Percentiles rank a stretch among this genome's conserved stretches.
Conservation (phyloP, 108 stramenopile species). For the Skeletonema menzelii region DNA sequence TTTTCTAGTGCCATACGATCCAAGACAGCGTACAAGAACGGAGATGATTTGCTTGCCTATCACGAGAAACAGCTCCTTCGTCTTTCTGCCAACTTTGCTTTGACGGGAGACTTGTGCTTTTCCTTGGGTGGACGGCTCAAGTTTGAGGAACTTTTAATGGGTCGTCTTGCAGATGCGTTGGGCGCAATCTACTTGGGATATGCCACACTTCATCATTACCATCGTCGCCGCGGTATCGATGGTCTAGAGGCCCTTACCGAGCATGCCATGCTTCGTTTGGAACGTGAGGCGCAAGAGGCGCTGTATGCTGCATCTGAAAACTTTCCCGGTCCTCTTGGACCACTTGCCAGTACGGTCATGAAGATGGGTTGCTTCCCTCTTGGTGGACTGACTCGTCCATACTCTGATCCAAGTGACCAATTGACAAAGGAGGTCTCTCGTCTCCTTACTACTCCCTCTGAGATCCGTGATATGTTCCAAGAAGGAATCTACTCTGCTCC, state of each 20-base stretch:
- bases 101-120: constrained; percentile 94
- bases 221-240: constrained; percentile 84
- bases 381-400: constrained; percentile 83
- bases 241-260: constrained; percentile 94
- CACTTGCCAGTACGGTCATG: constrained; percentile 87
- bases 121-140: constrained; percentile 95
- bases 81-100: constrained; percentile 94
- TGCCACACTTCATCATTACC: constrained; percentile 93
- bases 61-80: constrained; percentile 95
- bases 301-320: constrained; percentile 92
- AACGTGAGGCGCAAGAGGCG: constrained; percentile 91
- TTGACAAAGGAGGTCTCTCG: constrained; percentile 93
- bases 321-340: constrained; percentile 91
- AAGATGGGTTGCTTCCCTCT: constrained; percentile 90
- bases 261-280: constrained; percentile 95
- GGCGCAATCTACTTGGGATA: constrained; percentile 98
- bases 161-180: constrained; percentile 94
- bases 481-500: constrained; percentile 85
- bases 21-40: constrained; percentile 88
- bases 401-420: constrained; percentile 81
- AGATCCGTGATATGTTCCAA: constrained; percentile 78
- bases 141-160: constrained; percentile 97
- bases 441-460: constrained; percentile 87
- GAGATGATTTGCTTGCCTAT: constrained; percentile 78
- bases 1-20: constrained; percentile 74